These are phyloP conservation scores for Calvatia gigantea DNA, from an alignment of 768 basidiomycete genomes.

Conservation along the genomic window DNA sequence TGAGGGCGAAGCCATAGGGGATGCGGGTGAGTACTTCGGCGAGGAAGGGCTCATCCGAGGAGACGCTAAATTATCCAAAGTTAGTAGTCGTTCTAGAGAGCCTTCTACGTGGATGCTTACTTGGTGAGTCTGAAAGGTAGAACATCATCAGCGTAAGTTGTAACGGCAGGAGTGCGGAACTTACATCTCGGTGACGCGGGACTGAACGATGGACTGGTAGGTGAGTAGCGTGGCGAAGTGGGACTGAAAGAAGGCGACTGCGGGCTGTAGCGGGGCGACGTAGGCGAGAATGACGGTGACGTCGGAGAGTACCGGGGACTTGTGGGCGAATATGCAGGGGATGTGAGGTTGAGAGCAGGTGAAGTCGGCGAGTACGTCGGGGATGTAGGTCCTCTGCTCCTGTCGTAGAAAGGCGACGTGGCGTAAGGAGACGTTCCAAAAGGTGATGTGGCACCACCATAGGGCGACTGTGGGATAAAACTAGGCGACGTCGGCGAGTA, in stretches of 20 bases:
- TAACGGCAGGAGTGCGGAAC: slow-evolving; percentile 23
- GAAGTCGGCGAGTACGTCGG: slow-evolving; percentile 90
- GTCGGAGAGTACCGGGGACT: slow-evolving; percentile 86
- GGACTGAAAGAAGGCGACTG: slow-evolving; percentile 90
- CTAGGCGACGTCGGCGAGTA: slow-evolving; percentile 87
- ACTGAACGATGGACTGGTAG: slow-evolving; percentile 88
- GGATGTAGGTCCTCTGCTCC: slow-evolving; percentile 59
- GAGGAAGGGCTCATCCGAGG: slow-evolving; percentile 85
- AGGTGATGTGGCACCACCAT: slow-evolving; percentile 77
- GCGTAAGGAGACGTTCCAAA: slow-evolving; percentile 79
- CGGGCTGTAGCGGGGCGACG: slow-evolving; percentile 82
- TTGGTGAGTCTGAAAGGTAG: slow-evolving; percentile 64
- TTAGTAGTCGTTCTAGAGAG: slow-evolving; percentile 21
- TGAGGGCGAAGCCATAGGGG: slow-evolving; percentile 83
- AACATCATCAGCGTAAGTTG: slow-evolving; percentile 17
- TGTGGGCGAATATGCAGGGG: slow-evolving; percentile 81
- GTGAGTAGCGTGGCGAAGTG: slow-evolving; percentile 86
- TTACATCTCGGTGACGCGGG: slow-evolving; percentile 90
- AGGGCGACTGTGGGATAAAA: slow-evolving; percentile 83
- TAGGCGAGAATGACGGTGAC: slow-evolving; percentile 81
- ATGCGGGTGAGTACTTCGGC: slow-evolving; percentile 91
- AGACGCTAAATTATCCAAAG: slow-evolving; percentile 53
- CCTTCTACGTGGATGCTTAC: slow-evolving; percentile 40
- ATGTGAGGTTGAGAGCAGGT: slow-evolving; percentile 76
- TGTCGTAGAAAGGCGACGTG: slow-evolving; percentile 80